Conservation (phyloP, 148 eudicot species). For the Fagopyrum tataricum region DNA sequence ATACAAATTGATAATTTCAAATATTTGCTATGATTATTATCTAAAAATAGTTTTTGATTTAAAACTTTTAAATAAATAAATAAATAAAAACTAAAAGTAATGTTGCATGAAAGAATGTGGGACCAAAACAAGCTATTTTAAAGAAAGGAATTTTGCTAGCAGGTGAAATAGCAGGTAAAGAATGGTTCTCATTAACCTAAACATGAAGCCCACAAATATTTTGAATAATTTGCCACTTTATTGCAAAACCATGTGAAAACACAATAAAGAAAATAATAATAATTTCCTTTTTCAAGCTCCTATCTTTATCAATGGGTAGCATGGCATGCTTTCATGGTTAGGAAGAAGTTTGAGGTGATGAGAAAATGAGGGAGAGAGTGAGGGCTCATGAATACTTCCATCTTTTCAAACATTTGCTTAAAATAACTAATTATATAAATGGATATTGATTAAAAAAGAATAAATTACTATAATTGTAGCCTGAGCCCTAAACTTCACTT, state of each 20-base stretch:
- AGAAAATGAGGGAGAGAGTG: neutral
- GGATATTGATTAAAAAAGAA: neutral
- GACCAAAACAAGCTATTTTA: neutral
- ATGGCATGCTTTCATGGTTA: constrained; percentile 7
- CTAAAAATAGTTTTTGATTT: too few relatives aligned
- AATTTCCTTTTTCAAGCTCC: neutral
- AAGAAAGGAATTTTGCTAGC: neutral
- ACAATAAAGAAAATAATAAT: neutral
- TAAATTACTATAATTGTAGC: constrained; percentile 1
- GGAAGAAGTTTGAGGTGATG: neutral
- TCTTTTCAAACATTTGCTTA: neutral
- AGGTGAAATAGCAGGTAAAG: neutral
- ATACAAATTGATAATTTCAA: too few relatives aligned
- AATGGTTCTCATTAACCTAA: neutral
- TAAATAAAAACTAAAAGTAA: neutral
- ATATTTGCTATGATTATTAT: too few relatives aligned
- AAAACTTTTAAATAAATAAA: too few relatives aligned
- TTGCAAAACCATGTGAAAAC: constrained; percentile 30
- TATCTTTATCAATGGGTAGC: constrained; percentile 7
- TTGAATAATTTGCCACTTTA: constrained; percentile 14
- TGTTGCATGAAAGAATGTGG: neutral
- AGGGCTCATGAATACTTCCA: constrained; percentile 7
- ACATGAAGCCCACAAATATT: neutral
- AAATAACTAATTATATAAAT: neutral
- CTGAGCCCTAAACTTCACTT: constrained; percentile 8